Evolutionary conservation across 371 early-diverging fungal genomes (phyloP), one percentile per base, ranked within the genome.

Genomic region (Mortierella sp.): DNA sequence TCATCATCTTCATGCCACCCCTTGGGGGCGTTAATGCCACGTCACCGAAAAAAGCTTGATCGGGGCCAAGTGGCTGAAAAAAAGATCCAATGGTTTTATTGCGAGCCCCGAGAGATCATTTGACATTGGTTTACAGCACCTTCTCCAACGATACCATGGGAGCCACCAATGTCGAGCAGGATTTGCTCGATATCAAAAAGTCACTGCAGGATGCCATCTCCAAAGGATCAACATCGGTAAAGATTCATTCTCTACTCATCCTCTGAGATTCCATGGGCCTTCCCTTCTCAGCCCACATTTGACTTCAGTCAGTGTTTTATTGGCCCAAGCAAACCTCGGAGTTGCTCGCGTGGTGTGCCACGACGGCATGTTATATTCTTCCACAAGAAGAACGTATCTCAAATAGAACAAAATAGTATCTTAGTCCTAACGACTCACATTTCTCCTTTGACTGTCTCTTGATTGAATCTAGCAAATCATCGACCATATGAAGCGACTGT

Each of bases 141-240:
- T 37, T 47, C 58, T 21, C 25, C 26, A 26, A 55, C 25, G 16
- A 16, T 16, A 55, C 16, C 51, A 76, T 76, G 77, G 77, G 76
- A 60, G 46, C 72, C 26, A n/a, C 50, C 23, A 79, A 67, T 30
- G 51, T 70, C 30, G 80, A 79, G 55, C 65, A 64, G 60, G 80
- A 79, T 62, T 56, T 79, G 57, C 70, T 73, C 60, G 80, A 79
- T 66, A 59, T 79, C 53, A 79, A 79, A 57, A 79, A 79, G 80
- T 52, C 74, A 23, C 44, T 79, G 48, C 73, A 73, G 58, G 70
- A 79, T 73, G 80, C 73, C 1, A 65, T 73, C 30, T 63, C 45
- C 19, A 72, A 79, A 64, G 80, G 80, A 56, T 69, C 21, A 57
- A 63, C 66, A 30, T 37, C 66, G 61, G 75, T 75, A 75, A 57